Percentiles rank a stretch among this genome's conserved stretches.
These are phyloP conservation scores for Amanita polypyramis DNA, from an alignment of 768 basidiomycete species.

Conservation along the genomic window DNA sequence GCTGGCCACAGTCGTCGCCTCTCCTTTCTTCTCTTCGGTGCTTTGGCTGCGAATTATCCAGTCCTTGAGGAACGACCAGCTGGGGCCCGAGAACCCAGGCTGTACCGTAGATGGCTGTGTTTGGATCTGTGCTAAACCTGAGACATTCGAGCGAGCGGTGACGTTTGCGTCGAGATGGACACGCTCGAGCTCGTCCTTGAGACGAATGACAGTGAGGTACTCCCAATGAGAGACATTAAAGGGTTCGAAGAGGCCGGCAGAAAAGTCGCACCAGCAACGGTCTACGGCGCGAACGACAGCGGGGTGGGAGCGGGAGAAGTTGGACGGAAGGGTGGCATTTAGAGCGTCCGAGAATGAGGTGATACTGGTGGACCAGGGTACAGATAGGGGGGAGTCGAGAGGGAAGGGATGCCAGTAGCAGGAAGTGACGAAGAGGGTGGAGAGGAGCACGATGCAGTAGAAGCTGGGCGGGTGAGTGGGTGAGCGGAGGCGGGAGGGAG, in stretches of 20 bases:
- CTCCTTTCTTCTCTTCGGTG: conserved; percentile 4
- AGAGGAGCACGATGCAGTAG: conserved; percentile 77
- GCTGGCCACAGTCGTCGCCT: conserved; percentile 11
- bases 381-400: conserved; percentile 47
- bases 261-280: conserved; percentile 82
- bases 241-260: conserved; percentile 59
- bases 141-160: conserved; percentile 11
- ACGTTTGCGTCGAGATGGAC: conserved; percentile 12
- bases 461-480: conserved; percentile 38
- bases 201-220: conserved; percentile 42
- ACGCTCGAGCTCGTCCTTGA: conserved; percentile 29
- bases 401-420: conserved; percentile 87
- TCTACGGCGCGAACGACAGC: conserved; percentile 57
- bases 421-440: conserved; percentile 76
- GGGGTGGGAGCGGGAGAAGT: conserved; percentile 35
- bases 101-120: conserved; percentile 6
- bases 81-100: background rate
- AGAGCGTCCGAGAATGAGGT: conserved; percentile 66
- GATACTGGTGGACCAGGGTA: conserved; percentile 59
- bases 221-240: conserved; percentile 77
- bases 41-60: background rate
- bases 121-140: background rate
- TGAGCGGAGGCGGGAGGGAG: background rate
- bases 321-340: conserved; percentile 31
- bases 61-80: background rate